Evolutionary conservation across 1,284 basidiomycete species (phyloP), one percentile per base, ranked within the genome.

Genomic region (Moesziomyces parantarcticus): DNA sequence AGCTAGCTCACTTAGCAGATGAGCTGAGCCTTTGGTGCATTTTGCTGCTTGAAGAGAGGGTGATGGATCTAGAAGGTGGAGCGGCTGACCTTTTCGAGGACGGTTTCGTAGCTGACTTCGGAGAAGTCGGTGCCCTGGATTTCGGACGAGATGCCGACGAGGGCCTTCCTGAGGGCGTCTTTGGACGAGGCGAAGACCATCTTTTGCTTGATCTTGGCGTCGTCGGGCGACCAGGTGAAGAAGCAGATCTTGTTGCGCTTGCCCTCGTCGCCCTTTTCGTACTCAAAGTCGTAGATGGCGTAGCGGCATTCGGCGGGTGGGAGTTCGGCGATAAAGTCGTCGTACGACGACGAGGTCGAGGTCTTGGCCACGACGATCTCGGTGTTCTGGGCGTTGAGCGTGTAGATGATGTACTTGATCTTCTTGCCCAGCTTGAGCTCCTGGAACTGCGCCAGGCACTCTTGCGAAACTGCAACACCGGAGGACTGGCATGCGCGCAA

Each of bases 171-270:
- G 62, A 99, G 86, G 13, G 91, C 92, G 44, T 95, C 92, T 85
- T 91, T 93, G 73, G 96, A 98, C 23, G 94, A 91, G 43, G 96
- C 92, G 85, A 89, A 93, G 79, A 97, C 83, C 95, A 99, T 98
- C 91, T 97, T 98, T 83, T 89, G 86, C 87, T 91, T 95, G 86
- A 97, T 88, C 87, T 90, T 92, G 53, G 94, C 90, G 43, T 87
- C 86, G 83, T 97, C 94, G 67, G 96, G 96, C 23, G 91, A 89
- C 89, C 96, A 99, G 61, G 90, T 89, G 85, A 89, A 84, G 84
- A 98, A 97, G 80, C 87, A 87, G 76, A 98, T 88, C 88, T 97
- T 98, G 88, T 92, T 96, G 85, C 95, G 89, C 86, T 89, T 91
- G 64, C 92, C 92, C 69, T 87, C 88, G 51, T 87, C 92, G 20